Percentiles rank a stretch among this genome's conserved stretches.
These are phyloP conservation scores for Ambrosiella beaveri DNA, from an alignment of 2,329 filamentous ascomycete genomes.

Conservation along the genomic window DNA sequence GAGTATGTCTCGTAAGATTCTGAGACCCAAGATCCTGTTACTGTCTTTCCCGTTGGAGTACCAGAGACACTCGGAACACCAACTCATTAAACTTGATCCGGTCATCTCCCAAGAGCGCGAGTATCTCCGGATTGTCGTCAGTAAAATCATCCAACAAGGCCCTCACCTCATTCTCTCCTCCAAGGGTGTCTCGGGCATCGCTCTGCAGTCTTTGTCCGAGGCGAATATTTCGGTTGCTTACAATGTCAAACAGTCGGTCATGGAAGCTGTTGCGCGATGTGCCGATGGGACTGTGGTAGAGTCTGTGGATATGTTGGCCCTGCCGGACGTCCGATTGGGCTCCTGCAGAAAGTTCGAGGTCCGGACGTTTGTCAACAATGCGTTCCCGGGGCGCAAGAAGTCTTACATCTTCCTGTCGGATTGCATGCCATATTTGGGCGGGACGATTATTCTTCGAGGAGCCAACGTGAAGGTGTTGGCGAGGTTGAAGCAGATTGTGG, in stretches of 20 bases:
- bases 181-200: slow-evolving; percentile 79
- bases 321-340: slow-evolving; percentile 55
- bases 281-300: slow-evolving; percentile 86
- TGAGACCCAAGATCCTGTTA: slow-evolving; percentile 72
- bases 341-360: slow-evolving; percentile 80
- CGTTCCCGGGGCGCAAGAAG: slow-evolving; percentile 60
- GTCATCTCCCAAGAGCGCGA: slow-evolving; percentile 95
- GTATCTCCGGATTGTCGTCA: slow-evolving; percentile 79
- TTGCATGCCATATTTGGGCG: slow-evolving; percentile 75
- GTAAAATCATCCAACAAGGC: slow-evolving; percentile 68
- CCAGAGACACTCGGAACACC: slow-evolving; percentile 61
- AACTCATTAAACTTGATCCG: slow-evolving; percentile 96
- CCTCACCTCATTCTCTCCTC: slow-evolving; percentile 84
- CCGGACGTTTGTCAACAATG: slow-evolving; percentile 78
- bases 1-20: slow-evolving; percentile 79
- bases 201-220: slow-evolving; percentile 71
- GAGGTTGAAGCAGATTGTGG: slow-evolving; percentile 80
- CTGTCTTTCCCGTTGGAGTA: slow-evolving; percentile 95
- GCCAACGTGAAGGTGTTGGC: slow-evolving; percentile 53
- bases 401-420: slow-evolving; percentile 93
- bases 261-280: slow-evolving; percentile 85
- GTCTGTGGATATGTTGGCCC: slow-evolving; percentile 79
- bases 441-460: slow-evolving; percentile 82
- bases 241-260: slow-evolving; percentile 90
- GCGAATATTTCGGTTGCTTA: slow-evolving; percentile 85